A percentile compares a stretch with the other conserved stretches of the same genome.
Conservation (phyloP, 2,329 filamentous ascomycete genomes). For the Fusarium scirpi region DNA sequence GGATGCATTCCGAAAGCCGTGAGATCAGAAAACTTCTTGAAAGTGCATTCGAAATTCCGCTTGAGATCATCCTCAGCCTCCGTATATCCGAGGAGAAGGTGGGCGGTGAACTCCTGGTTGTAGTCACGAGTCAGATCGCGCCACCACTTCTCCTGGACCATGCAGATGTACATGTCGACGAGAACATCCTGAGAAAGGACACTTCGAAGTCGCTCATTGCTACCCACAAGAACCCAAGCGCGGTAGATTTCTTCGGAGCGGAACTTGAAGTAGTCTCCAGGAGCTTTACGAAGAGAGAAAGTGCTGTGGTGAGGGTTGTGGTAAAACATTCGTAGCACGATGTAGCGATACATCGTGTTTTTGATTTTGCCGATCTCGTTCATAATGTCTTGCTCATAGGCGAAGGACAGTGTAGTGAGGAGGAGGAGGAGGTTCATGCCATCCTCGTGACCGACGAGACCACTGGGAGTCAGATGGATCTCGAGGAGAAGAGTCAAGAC, state of each 20-base stretch:
- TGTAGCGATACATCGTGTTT: slow-evolving; percentile 38
- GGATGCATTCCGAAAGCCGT: slow-evolving; percentile 7
- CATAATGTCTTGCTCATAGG: slow-evolving; percentile 29
- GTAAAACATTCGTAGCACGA: slow-evolving; percentile 39
- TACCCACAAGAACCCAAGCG: slow-evolving; percentile 27
- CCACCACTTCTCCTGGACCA: slow-evolving; percentile 18
- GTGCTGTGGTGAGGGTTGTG: slow-evolving; percentile 30
- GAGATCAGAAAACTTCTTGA: background rate
- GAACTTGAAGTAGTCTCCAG: slow-evolving; percentile 32
- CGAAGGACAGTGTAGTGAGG: slow-evolving; percentile 26
- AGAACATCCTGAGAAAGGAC: background rate
- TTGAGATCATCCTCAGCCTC: background rate
- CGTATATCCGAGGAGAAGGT: background rate
- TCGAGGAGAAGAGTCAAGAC: slow-evolving; percentile 43
- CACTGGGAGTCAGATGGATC: slow-evolving; percentile 21
- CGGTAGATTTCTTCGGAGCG: slow-evolving; percentile 46
- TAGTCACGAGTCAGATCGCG: background rate
- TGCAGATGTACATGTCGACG: slow-evolving; percentile 15
- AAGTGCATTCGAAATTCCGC: background rate
- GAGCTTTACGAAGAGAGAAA: slow-evolving; percentile 3
- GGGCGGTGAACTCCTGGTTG: background rate
- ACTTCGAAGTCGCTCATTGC: background rate
- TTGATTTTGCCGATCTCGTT: slow-evolving; percentile 36
- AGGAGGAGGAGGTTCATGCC: slow-evolving; percentile 43
- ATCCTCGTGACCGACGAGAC: slow-evolving; percentile 38